Percentiles rank a stretch among this genome's conserved stretches.
Evolutionary conservation across 83 land plant species (phyloP).

Genomic region (Isoetes engelmannii): DNA sequence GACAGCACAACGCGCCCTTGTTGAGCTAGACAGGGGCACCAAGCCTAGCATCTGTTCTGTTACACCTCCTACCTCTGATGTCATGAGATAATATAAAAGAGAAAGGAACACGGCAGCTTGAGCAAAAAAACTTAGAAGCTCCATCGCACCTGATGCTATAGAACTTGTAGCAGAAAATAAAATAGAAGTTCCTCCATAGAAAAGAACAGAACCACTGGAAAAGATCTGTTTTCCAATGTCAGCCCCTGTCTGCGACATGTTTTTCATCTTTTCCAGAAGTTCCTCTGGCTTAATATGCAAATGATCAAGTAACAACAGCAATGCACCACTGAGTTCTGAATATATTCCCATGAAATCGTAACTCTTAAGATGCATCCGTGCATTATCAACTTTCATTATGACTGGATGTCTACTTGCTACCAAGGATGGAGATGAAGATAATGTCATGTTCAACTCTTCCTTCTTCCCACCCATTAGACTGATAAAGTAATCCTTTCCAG

Average conservation of each 20-base stretch:
- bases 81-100: constrained; percentile 73
- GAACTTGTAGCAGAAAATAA: constrained; percentile 41
- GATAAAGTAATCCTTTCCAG: constrained; percentile 56
- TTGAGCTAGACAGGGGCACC: constrained; percentile 58
- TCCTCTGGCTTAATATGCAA: constrained; percentile 47
- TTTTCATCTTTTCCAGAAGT: constrained; percentile 54
- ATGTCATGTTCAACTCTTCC: constrained; percentile 12
- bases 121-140: constrained; percentile 59
- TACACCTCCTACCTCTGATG: constrained; percentile 84
- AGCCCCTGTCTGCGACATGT: constrained; percentile 46
- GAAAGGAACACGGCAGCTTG: constrained; percentile 68
- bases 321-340: constrained; percentile 19
- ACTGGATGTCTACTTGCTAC: constrained; percentile 46
- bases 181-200: constrained; percentile 37
- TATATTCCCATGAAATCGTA: constrained; percentile 35
- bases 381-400: constrained; percentile 39
- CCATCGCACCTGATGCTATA: constrained; percentile 72
- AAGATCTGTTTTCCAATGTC: constrained; percentile 37
- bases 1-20: constrained; percentile 51
- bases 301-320: constrained; percentile 42
- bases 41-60: constrained; percentile 65
- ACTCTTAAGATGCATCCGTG: constrained; percentile 35
- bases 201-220: too few species aligned
- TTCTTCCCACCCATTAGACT: constrained; percentile 10
- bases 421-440: constrained; percentile 17